phyloP scores from a whole-genome alignment of 441 rosid genomes.

The Melastoma candidum region DNA sequence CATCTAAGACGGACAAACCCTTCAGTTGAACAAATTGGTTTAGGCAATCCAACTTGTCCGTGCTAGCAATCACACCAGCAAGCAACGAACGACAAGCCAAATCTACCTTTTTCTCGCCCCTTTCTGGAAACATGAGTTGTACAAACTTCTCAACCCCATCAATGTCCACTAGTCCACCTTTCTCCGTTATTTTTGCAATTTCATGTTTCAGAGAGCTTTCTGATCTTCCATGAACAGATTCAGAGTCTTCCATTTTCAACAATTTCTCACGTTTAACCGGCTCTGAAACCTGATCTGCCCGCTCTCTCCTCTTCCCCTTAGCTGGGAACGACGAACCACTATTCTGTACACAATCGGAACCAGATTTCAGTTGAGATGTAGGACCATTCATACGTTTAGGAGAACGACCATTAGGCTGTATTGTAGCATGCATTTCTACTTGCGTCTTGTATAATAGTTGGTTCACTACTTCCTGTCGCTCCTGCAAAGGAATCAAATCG shows the following conservation, averaged over 20 bases:
- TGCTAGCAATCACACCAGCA: constrained; percentile 72
- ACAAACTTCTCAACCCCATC: constrained; percentile 79
- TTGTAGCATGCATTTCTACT: constrained; percentile 70
- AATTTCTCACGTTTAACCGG: constrained; percentile 68
- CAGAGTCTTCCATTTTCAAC: constrained; percentile 50
- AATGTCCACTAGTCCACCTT: constrained; percentile 67
- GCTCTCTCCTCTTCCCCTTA: constrained; percentile 94
- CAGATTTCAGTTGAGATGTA: constrained; percentile 52
- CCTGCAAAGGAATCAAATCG: constrained; percentile 7
- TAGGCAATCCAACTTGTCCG: constrained; percentile 82
- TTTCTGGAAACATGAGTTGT: constrained; percentile 62
- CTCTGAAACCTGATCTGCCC: constrained; percentile 66
- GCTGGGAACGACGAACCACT: constrained; percentile 45
- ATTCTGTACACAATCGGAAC: constrained; percentile 53
- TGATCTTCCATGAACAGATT: constrained; percentile 37
- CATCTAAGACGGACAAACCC: constrained; percentile 88
- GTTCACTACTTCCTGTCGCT: constrained; percentile 41
- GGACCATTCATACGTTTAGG: constrained; percentile 81
- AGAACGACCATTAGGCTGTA: constrained; percentile 75
- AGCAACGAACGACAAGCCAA: constrained; percentile 58
- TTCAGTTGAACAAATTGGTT: constrained; percentile 67
- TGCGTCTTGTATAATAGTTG: constrained; percentile 54
- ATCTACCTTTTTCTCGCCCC: constrained; percentile 64
- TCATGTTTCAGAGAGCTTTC: constrained; percentile 61
- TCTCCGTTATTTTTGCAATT: constrained; percentile 66